Percentiles rank a stretch among this genome's conserved stretches.
Evolutionary conservation across 176 grass and related monocot genomes (phyloP).

Genomic region (Phoenix dactylifera): DNA sequence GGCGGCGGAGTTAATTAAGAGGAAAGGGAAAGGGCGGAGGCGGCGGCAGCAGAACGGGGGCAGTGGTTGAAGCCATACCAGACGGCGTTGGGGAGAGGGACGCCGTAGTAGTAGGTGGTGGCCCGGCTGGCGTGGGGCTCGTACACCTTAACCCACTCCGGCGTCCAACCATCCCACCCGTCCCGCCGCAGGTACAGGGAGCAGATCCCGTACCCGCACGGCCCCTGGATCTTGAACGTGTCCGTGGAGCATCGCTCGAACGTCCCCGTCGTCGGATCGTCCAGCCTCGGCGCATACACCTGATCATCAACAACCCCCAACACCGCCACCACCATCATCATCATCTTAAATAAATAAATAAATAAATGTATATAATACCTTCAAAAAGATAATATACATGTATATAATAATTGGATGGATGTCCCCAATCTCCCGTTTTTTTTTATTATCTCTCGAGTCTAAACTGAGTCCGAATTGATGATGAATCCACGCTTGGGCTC

Average conservation of each 20-base stretch:
- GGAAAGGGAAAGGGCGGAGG: neutral
- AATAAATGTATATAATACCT: no score
- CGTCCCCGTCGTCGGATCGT: conserved; percentile 27
- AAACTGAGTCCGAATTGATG: no score
- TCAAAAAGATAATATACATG: no score
- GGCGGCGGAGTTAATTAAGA: no score
- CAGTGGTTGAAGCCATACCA: conserved; percentile 81
- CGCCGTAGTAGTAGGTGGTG: conserved; percentile 68
- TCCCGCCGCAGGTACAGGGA: conserved; percentile 75
- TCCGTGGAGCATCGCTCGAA: conserved; percentile 76
- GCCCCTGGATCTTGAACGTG: conserved; percentile 53
- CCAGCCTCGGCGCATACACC: conserved; percentile 52
- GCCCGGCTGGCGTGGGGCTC: conserved; percentile 26
- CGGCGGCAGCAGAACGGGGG: neutral
- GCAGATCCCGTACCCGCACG: conserved; percentile 25
- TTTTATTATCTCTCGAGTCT: no score
- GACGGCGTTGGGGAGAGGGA: conserved; percentile 36
- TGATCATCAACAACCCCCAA: conserved; percentile 18
- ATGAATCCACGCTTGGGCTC: no score
- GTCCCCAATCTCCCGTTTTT: no score
- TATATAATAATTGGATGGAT: no score
- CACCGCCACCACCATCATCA: neutral
- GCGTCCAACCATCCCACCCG: conserved; percentile 47
- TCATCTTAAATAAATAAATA: no score
- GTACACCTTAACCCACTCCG: conserved; percentile 61